These are phyloP conservation scores for Rutidosis leptorrhynchoides DNA, from an alignment of 129 eudicot species.

Conservation along the genomic window DNA sequence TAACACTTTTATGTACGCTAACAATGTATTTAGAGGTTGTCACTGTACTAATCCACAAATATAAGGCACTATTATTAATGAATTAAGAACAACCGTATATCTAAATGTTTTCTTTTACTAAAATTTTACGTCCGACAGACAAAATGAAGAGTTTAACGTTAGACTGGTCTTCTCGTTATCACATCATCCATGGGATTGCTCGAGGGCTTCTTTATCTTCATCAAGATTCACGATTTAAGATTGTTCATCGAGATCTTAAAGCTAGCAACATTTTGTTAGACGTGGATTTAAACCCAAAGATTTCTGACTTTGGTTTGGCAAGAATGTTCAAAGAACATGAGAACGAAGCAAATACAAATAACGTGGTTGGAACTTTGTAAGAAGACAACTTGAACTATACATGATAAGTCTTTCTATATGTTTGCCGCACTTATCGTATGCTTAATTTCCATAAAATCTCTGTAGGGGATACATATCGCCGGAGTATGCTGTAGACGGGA, in stretches of 20 bases:
- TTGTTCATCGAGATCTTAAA: too few species aligned
- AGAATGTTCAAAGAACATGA: slow-evolving; percentile 34
- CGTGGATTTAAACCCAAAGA: slow-evolving; percentile 23
- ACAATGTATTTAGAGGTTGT: too few species aligned
- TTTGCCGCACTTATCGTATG: not conserved
- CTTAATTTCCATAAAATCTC: not conserved
- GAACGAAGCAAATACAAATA: slow-evolving; percentile 22
- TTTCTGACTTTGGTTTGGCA: slow-evolving; percentile 47
- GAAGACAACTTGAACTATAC: not conserved
- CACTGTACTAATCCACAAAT: too few species aligned
- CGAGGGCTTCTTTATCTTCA: slow-evolving; percentile 27
- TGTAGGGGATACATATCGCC: slow-evolving; percentile 18
- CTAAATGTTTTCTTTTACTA: too few species aligned
- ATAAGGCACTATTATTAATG: too few species aligned
- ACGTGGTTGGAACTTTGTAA: slow-evolving; percentile 42
- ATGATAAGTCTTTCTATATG: not conserved
- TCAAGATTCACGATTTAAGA: slow-evolving; percentile 17
- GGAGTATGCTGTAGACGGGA: slow-evolving; percentile 24
- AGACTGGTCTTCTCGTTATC: not conserved
- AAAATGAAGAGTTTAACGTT: not conserved
- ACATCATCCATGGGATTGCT: slow-evolving; percentile 24
- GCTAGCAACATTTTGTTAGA: slow-evolving; percentile 30
- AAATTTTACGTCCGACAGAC: too few species aligned
- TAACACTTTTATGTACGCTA: too few species aligned
- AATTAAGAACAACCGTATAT: too few species aligned